Evolutionary conservation across 129 eudicot genomes (phyloP).

Genomic region (Flaveria trinervia): DNA sequence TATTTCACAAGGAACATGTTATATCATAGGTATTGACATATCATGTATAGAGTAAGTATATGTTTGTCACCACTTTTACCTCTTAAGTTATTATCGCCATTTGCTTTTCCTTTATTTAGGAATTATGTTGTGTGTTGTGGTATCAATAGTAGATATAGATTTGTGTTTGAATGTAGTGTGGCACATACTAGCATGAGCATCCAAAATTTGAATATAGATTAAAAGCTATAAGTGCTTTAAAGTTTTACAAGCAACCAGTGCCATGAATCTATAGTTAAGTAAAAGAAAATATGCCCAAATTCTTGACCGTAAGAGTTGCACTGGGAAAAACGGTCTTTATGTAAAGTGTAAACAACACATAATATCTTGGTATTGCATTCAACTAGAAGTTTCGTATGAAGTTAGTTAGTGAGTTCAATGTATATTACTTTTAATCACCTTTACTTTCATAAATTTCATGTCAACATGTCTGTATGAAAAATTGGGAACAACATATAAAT

Average conservation of each 20-base stretch:
- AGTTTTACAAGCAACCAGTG: too few relatives aligned
- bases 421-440: neutral
- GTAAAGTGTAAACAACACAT: neutral
- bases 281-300: neutral
- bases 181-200: conserved; percentile 5
- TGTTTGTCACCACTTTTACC: conserved; percentile 14
- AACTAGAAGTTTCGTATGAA: neutral
- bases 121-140: neutral
- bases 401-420: neutral
- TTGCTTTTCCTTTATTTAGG: neutral
- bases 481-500: neutral
- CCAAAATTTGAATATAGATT: conserved; percentile 15
- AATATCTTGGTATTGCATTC: conserved; percentile 1
- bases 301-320: neutral
- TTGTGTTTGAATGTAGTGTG: neutral
- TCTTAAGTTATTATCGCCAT: neutral
- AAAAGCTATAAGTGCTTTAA: neutral
- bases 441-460: neutral
- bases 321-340: neutral
- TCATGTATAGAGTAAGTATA: neutral
- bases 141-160: neutral
- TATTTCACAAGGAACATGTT: neutral
- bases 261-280: too few relatives aligned
- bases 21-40: neutral
- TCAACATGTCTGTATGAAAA: neutral